These are phyloP conservation scores for Ophiocordyceps sinensis DNA, from an alignment of 2,329 filamentous ascomycete species.

Conservation along the genomic window DNA sequence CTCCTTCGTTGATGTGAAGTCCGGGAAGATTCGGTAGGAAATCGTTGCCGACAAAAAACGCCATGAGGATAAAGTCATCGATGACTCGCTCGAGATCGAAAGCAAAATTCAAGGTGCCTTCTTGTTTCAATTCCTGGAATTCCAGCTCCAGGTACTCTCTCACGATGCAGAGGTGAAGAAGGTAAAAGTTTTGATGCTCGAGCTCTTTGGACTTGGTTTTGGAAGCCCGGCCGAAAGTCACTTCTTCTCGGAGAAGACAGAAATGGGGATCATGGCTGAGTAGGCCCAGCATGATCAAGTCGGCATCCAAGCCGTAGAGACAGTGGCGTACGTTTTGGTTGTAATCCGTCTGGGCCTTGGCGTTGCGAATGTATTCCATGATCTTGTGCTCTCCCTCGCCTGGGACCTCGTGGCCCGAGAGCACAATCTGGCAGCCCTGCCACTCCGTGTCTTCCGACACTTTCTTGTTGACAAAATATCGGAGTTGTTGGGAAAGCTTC, in stretches of 20 bases:
- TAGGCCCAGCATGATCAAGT: conserved; percentile 95
- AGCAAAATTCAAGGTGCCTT: conserved; percentile 55
- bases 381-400: conserved; percentile 99
- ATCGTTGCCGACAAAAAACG: conserved; percentile 98
- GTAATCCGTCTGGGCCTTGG: conserved; percentile 88
- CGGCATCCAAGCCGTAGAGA: conserved; percentile 90
- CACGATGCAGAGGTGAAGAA: conserved; percentile 94
- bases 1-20: conserved; percentile 96
- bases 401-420: conserved; percentile 94
- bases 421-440: conserved; percentile 91
- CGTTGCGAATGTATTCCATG: conserved; percentile 98
- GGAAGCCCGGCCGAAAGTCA: conserved; percentile 83
- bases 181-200: conserved; percentile 96
- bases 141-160: conserved; percentile 94
- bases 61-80: conserved; percentile 99
- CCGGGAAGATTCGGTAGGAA: conserved; percentile 94
- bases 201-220: conserved; percentile 89
- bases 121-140: conserved; percentile 78
- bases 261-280: conserved; percentile 98
- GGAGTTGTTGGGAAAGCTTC: conserved; percentile 81
- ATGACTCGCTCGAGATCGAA: conserved; percentile 95
- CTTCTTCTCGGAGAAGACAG: conserved; percentile 89
- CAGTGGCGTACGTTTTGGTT: conserved; percentile 91
- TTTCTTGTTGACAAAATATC: conserved; percentile 99
- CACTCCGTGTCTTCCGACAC: conserved; percentile 93